A percentile compares a stretch with the other conserved stretches of the same genome.
These are phyloP conservation scores for Cryptosporidium ryanae DNA, from an alignment of 169 alveolate genomes.

Conservation along the genomic window DNA sequence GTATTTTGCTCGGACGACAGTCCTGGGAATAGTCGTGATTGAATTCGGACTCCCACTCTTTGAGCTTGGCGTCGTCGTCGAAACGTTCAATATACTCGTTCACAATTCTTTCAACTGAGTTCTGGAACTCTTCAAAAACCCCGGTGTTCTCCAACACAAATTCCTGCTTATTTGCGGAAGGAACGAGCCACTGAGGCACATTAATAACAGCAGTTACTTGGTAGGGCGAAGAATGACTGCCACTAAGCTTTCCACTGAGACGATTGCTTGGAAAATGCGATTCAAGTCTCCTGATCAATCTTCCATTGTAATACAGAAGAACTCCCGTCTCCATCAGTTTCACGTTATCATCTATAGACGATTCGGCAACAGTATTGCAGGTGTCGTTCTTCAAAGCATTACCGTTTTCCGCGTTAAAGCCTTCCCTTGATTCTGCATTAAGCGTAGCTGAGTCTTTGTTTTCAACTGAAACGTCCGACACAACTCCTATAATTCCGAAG, in stretches of 20 bases:
- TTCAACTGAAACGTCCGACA: not conserved
- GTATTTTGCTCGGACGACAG: conserved; percentile 43
- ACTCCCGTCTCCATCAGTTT: conserved; percentile 90
- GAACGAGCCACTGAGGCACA: conserved; percentile 91
- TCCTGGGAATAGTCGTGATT: conserved; percentile 1
- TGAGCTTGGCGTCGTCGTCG: conserved; percentile 76
- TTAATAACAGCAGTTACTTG: conserved; percentile 86
- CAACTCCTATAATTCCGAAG: conserved; percentile 42
- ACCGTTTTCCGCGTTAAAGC: not conserved
- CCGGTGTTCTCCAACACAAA: conserved; percentile 88
- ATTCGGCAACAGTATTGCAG: not conserved
- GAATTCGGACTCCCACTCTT: conserved; percentile 80
- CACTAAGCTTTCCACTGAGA: conserved; percentile 76
- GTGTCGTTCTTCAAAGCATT: not conserved
- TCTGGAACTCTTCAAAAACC: conserved; percentile 86
- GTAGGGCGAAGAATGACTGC: conserved; percentile 65
- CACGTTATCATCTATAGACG: conserved; percentile 73
- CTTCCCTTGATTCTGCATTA: not conserved
- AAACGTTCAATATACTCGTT: conserved; percentile 82
- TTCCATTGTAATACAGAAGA: conserved; percentile 85
- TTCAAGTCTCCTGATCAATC: conserved; percentile 88
- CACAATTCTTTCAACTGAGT: conserved; percentile 78
- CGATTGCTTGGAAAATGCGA: conserved; percentile 84
- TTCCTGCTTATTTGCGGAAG: conserved; percentile 90
- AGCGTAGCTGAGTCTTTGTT: not conserved